Base-by-base conservation (phyloP, 1,284 basidiomycete species). In the Somion occarium region DNA sequence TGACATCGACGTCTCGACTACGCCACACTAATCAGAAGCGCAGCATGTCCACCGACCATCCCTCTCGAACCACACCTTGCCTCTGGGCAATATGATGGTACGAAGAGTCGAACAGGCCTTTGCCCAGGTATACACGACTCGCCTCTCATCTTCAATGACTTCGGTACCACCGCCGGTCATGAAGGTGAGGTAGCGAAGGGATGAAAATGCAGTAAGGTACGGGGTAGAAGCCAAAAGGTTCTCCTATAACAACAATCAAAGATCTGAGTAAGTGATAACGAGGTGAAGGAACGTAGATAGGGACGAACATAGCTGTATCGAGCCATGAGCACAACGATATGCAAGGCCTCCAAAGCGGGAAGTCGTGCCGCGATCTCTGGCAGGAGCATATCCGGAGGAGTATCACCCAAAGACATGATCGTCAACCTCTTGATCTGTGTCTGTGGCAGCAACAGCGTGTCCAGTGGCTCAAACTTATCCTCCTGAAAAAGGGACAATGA, bases 361-460 rank as follows among this genome's bases (percentile, higher is more conserved):
- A 82, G 66, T 12, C 76, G 69, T 42, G 59, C 54, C 2, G 76
- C 69, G 4, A 84, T 68, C 48, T 76, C 73, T 2, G 65, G 55
- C 22, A 84, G 63, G 45, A 84, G 64, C 42, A 67, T 64, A 1
- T 66, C 60, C 5, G 76, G 78, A 0, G 62, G 38, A 0, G 68
- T 71, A 3, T 65, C 54, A 54, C 82, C 81, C 38, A 84, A 77
- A 26, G 76, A 76, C 67, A 84, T 78, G 30, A 83, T 67, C 20
- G 79, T 84, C 37, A 84, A 64, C 55, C 78, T 70, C 47, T 65
- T 68, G 48, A 84, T 61, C 0, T 73, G 66, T 11, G 54, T 59
- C 0, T 72, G 63, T 3, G 74, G 70, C 38, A 69, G 60, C 5
- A 60, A 56, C 9, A 84, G 65, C 1, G 74, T 73, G 46, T 78